A percentile compares a stretch with the other conserved stretches of the same genome.
Evolutionary conservation across 164 flowering plant genomes (phyloP).

Genomic region (Vitis amurensis): DNA sequence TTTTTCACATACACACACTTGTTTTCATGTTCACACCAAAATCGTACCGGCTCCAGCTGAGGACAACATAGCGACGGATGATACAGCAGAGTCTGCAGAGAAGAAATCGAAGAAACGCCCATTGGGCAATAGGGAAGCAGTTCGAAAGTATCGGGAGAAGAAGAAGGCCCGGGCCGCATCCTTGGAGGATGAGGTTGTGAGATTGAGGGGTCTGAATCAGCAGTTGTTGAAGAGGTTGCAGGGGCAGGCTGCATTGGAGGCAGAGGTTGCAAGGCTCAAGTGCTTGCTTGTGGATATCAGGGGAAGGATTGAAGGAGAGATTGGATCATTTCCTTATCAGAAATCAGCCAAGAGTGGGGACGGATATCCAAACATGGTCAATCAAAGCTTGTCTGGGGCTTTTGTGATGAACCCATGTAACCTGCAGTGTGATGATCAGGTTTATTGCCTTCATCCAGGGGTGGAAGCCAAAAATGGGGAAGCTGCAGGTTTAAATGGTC

Average conservation of each 20-base stretch:
- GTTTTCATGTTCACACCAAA: constrained; percentile 93
- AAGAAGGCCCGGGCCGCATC: constrained; percentile 88
- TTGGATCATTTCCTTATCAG: constrained; percentile 93
- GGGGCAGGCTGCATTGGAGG: constrained; percentile 82
- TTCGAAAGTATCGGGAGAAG: constrained; percentile 94
- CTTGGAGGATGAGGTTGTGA: constrained; percentile 82
- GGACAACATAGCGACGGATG: constrained; percentile 61
- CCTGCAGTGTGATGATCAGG: constrained; percentile 66
- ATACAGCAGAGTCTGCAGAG: constrained; percentile 73
- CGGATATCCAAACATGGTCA: constrained; percentile 19
- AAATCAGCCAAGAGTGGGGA: constrained; percentile 21
- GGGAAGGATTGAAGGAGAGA: constrained; percentile 97
- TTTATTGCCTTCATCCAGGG: constrained; percentile 62
- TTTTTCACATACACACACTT: constrained; percentile 85
- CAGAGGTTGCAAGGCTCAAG: constrained; percentile 85
- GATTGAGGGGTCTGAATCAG: constrained; percentile 70
- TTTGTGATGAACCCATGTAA: constrained; percentile 74
- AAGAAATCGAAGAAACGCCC: constrained; percentile 70
- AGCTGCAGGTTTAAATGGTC: constrained; percentile 34
- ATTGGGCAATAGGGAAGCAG: constrained; percentile 86
- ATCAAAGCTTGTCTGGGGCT: constrained; percentile 31
- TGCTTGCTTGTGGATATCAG: constrained; percentile 93
- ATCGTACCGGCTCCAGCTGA: constrained; percentile 58
- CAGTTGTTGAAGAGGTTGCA: constrained; percentile 83
- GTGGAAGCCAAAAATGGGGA: constrained; percentile 41